A percentile compares a stretch with the other conserved stretches of the same genome.
Conservation (phyloP, 345 rosid genomes). For the Rhodamnia argentea region DNA sequence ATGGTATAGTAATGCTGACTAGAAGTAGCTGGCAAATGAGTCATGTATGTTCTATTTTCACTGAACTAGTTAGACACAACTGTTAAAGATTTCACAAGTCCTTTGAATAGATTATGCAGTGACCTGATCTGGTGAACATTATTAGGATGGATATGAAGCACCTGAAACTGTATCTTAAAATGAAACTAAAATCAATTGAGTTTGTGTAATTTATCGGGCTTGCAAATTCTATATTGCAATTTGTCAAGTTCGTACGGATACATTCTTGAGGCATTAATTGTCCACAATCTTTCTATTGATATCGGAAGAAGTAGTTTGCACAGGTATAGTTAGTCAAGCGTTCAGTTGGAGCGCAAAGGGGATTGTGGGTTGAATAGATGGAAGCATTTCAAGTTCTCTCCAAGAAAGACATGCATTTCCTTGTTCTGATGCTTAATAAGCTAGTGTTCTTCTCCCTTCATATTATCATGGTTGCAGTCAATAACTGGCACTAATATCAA, state of each 20-base stretch:
- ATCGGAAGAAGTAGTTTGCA: neutral
- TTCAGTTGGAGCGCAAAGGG: neutral
- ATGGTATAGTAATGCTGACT: neutral
- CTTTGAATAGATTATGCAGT: neutral
- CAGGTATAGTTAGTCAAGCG: neutral
- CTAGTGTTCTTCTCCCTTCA: neutral
- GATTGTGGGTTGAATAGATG: neutral
- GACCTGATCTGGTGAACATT: neutral
- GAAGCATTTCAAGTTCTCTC: neutral
- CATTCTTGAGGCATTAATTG: neutral
- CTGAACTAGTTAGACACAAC: neutral
- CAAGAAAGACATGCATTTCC: neutral
- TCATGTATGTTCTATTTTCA: no score
- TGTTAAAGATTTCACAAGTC: neutral
- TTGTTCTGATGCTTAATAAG: neutral
- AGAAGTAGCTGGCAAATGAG: neutral
- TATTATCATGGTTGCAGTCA: neutral
- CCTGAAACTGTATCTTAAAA: neutral
- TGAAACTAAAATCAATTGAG: neutral
- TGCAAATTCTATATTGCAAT: neutral
- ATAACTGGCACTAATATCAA: neutral
- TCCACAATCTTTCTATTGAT: neutral
- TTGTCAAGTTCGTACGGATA: neutral
- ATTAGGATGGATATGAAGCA: neutral
- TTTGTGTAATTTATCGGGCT: neutral